Evolutionary conservation across 2,329 filamentous ascomycete genomes (phyloP), one percentile per base, ranked within the genome.

Genomic region (Mycosphaerella sp.): DNA sequence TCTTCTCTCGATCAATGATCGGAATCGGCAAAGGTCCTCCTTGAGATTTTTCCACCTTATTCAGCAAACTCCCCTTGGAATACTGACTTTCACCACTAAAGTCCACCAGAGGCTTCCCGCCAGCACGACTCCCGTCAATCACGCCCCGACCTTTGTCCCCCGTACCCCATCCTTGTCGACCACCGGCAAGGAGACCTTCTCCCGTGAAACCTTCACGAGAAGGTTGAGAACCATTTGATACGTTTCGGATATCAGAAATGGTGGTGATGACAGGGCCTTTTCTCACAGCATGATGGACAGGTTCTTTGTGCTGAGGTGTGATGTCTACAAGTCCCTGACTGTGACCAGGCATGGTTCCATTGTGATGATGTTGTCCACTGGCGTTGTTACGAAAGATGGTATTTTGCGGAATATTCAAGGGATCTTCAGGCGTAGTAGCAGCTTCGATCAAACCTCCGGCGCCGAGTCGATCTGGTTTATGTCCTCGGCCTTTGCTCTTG

Each of bases 401-500:
- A 2, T 66, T 66, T 0, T 71, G 61, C 0, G 74, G 74, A 4
- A 74, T 59, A 13, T 61, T 57, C 28, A 75, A 68, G 0, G 72
- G 56, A 48, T 68, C 64, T 43, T 69, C 74, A 3, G 72, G 68
- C 1, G 68, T 71, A 1, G 73, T 75, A 17, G 73, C 74, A 37
- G 64, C 68, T 27, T 75, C 72, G 17, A 77, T 70, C 5, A 76
- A 64, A 1, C 69, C 70, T 2, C 73, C 73, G 1, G 68, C 55
- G 2, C 50, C 54, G 6, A 66, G 49, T 2, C 62, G 60, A 7
- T 70, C 68, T 1, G 64, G 65, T 18, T 54, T 49, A 61, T 66
- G 72, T 3, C 79, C 80, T 53, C 76, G 76, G 13, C 76, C 73
- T 43, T 78, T 77, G 41, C 72, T 73, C 47, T 72, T 68, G 62